These are phyloP conservation scores for Linderniella brevidens DNA, from an alignment of 257 asterid genomes.

Conservation along the genomic window DNA sequence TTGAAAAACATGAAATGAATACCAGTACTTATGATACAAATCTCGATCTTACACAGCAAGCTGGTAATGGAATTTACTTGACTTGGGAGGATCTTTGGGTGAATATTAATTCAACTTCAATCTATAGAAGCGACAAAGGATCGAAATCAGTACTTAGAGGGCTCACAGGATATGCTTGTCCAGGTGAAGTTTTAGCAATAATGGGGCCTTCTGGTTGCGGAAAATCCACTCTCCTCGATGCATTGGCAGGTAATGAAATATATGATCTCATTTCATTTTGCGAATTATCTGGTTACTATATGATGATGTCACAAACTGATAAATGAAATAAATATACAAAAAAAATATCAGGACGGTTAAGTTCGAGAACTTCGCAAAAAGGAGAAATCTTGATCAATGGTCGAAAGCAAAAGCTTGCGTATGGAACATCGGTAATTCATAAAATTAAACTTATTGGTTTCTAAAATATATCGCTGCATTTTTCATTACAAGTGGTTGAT, in stretches of 20 bases:
- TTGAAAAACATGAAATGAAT: no score
- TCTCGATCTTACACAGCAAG: no score
- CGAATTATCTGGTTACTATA: no score
- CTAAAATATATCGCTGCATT: no score
- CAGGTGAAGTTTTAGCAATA: constrained; percentile 36
- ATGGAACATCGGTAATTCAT: constrained; percentile 39
- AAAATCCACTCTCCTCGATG: constrained; percentile 50
- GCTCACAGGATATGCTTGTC: constrained; percentile 33
- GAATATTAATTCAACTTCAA: constrained; percentile 13
- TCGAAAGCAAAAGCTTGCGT: constrained; percentile 31
- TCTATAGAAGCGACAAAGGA: constrained; percentile 8
- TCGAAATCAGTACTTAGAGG: constrained; percentile 29
- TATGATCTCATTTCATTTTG: no score
- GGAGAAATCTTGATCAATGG: constrained; percentile 61
- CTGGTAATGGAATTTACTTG: constrained; percentile 22
- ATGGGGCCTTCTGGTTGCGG: constrained; percentile 74
- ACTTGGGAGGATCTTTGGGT: constrained; percentile 46
- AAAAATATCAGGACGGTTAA: constrained; percentile 32
- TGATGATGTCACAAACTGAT: neutral
- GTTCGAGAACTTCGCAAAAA: constrained; percentile 27
- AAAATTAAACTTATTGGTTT: no score
- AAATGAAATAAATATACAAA: neutral
- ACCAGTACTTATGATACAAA: no score
- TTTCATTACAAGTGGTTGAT: no score
- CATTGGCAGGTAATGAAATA: constrained; percentile 20